Percentiles rank a stretch among this genome's conserved stretches.
phyloP scores from a whole-genome alignment of 495 filamentous ascomycete species.

The Acidiella bohemica region DNA sequence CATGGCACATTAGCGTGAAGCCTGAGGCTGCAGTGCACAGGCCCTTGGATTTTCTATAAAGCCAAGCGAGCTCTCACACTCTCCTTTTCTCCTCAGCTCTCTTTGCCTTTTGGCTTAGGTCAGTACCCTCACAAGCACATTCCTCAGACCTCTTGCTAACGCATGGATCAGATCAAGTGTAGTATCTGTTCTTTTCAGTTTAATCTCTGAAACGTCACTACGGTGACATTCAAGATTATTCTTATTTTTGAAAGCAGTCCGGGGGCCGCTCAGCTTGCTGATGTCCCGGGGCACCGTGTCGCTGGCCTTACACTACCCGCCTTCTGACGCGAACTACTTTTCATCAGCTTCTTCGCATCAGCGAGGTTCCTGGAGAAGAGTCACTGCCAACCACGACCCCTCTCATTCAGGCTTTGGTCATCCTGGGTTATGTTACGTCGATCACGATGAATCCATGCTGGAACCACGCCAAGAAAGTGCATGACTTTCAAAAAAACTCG shows the following conservation, averaged over 20 bases:
- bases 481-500: too few relatives aligned
- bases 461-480: too few relatives aligned
- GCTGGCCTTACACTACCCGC: slow-evolving; percentile 77
- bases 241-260: slow-evolving; percentile 35
- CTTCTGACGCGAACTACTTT: slow-evolving; percentile 56
- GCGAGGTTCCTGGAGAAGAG: slow-evolving; percentile 12
- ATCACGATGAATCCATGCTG: too few relatives aligned
- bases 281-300: slow-evolving; percentile 63
- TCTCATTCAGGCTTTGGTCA: too few relatives aligned
- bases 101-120: slow-evolving; percentile 22
- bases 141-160: neutral
- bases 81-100: neutral
- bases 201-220: slow-evolving; percentile 19
- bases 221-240: slow-evolving; percentile 23
- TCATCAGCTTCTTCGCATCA: slow-evolving; percentile 1
- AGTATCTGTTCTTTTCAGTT: slow-evolving; percentile 24
- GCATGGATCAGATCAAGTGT: slow-evolving; percentile 16
- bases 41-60: too few relatives aligned
- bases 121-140: neutral
- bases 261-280: slow-evolving; percentile 64
- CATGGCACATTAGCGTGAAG: too few relatives aligned
- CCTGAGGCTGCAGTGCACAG: too few relatives aligned
- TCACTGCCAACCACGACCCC: too few relatives aligned
- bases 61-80: too few relatives aligned
- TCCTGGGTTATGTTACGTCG: too few relatives aligned